Percentiles rank a stretch among this genome's conserved stretches.
These are phyloP conservation scores for Annulohypoxylon maeteangense DNA, from an alignment of 495 filamentous ascomycete species.

Conservation along the genomic window DNA sequence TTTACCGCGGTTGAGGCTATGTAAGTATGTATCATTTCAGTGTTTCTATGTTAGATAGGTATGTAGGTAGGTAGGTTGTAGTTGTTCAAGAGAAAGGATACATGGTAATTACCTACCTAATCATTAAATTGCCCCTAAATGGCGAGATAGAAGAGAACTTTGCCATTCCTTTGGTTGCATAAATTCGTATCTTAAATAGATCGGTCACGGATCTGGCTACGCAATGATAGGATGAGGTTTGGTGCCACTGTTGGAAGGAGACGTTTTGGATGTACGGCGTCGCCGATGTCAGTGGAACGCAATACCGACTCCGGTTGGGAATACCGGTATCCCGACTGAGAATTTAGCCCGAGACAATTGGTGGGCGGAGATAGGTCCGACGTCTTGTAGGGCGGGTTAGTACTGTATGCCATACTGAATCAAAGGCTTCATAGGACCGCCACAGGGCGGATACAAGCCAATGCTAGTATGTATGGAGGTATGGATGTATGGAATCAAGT, in stretches of 20 bases:
- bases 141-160: background rate
- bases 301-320: background rate
- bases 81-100: background rate
- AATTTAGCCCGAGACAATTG: background rate
- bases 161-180: background rate
- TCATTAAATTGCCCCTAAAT: background rate
- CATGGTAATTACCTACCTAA: background rate
- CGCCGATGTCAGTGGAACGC: background rate
- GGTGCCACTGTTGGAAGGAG: background rate
- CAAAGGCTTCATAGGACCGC: background rate
- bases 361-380: background rate
- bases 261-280: background rate
- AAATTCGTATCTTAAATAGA: background rate
- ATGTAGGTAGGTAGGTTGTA: background rate
- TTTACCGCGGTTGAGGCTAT: background rate
- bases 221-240: background rate
- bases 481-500: too few relatives aligned
- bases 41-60: background rate
- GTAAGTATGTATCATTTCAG: background rate
- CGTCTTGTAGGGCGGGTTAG: background rate
- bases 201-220: background rate
- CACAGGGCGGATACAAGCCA: too few relatives aligned
- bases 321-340: background rate
- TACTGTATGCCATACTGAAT: background rate
- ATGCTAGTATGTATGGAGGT: too few relatives aligned